Evolutionary conservation across 495 filamentous ascomycete species (phyloP), one percentile per base, ranked within the genome.

Genomic region (Xylaria bambusicola): DNA sequence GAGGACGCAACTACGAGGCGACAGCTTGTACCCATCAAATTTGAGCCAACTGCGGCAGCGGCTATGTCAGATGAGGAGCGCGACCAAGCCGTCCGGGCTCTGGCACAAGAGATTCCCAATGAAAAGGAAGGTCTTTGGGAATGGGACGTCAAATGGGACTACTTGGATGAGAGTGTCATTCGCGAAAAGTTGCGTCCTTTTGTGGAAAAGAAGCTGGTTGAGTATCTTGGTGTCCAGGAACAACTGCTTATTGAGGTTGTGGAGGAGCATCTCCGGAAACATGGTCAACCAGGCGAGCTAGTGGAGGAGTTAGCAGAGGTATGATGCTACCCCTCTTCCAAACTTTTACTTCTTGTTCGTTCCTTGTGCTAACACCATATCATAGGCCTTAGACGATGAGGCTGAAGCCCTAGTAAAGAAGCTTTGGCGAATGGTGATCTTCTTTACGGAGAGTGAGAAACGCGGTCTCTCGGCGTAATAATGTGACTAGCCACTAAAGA

Each of bases 371-470:
- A 53, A 69, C 42, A 24, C 7, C 23, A 17, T 51, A 56, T 52
- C 44, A 56, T 67, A 93, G 90, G 91, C 91, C 38, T 74, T 98
- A 58, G 94, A 97, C 70, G 94, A 98, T 69, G 95, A 98, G 65
- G 92, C 92, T 3, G 93, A 96, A 71, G 89, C 87, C 9, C 76
- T 98, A 63, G 94, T 98, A 18, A 93, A 89, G 83, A 98, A 97
- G 75, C 81, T 98, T 26, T 98, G 94, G 94, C 84, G 94, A 45
- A 95, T 98, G 92, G 84, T 97, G 49, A 97, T 98, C 71, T 98
- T 97, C 87, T 98, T 92, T 66, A 93, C 90, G 24, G 94, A 98
- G 75, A 88, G 86, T 66, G 94, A 96, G 84, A 96, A 94, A 78
- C 82, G 91, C 56, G 93, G 94, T 0, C 75, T 95, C 36, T 90